Conservation (phyloP, 805 yeast genomes). For the Lachancea nothofagi region DNA sequence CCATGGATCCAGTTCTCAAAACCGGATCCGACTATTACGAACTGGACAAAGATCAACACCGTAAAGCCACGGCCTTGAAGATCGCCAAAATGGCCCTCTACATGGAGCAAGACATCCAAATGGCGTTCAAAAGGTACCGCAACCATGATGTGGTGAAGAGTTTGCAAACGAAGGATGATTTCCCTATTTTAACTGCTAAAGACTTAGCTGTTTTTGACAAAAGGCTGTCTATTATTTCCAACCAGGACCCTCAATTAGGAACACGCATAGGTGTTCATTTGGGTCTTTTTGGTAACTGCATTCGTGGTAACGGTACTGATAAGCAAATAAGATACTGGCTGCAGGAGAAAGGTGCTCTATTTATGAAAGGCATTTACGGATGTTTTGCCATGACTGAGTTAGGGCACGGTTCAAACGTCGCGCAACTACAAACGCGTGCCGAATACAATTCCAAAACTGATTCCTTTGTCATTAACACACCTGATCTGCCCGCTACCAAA, state of each 20-base stretch:
- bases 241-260: constrained; percentile 72
- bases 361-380: constrained; percentile 63
- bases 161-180: constrained; percentile 17
- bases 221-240: constrained; percentile 52
- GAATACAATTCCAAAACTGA: constrained; percentile 61
- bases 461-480: constrained; percentile 74
- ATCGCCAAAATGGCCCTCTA: constrained; percentile 58
- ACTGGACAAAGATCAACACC: constrained; percentile 46
- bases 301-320: constrained; percentile 82
- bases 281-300: constrained; percentile 75
- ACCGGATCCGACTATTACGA: constrained; percentile 54
- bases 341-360: constrained; percentile 55
- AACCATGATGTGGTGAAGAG: constrained; percentile 23
- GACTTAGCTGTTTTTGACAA: constrained; percentile 43
- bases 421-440: constrained; percentile 90
- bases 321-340: constrained; percentile 85
- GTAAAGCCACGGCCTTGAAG: constrained; percentile 55
- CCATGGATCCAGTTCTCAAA: constrained; percentile 60
- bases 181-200: constrained; percentile 19
- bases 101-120: constrained; percentile 42
- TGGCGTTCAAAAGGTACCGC: constrained; percentile 20
- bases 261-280: constrained; percentile 86
- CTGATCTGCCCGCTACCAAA: constrained; percentile 87
- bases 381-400: constrained; percentile 92
- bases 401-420: constrained; percentile 92